These are phyloP conservation scores for Capronia coronata DNA, from an alignment of 2,329 filamentous ascomycete genomes.

Conservation along the genomic window DNA sequence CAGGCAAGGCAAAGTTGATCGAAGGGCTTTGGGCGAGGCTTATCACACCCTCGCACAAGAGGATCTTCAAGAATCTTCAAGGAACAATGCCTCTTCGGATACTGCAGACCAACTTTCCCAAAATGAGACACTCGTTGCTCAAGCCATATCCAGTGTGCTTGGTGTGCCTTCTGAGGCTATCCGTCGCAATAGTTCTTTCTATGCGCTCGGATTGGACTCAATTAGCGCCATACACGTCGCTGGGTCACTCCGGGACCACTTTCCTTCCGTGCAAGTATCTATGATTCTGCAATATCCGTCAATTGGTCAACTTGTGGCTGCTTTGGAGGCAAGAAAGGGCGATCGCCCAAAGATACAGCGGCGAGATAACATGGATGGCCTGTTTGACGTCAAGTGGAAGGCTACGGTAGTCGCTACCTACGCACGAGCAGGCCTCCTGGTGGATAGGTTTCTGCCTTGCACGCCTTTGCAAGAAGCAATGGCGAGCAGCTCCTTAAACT, in stretches of 20 bases:
- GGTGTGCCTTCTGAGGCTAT: constrained; percentile 45
- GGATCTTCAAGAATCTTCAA: constrained; percentile 37
- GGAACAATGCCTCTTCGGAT: constrained; percentile 3
- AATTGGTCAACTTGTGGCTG: constrained; percentile 52
- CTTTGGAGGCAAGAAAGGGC: neutral
- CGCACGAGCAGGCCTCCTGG: constrained; percentile 29
- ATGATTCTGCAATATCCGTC: constrained; percentile 62
- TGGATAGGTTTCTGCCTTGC: constrained; percentile 64
- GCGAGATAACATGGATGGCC: neutral
- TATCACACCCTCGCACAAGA: constrained; percentile 45
- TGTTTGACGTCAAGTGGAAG: constrained; percentile 1
- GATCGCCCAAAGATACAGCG: neutral
- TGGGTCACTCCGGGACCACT: constrained; percentile 47
- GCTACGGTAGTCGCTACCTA: constrained; percentile 5
- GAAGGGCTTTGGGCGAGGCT: constrained; percentile 43
- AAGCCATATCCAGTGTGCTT: constrained; percentile 49
- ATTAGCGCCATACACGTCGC: constrained; percentile 70
- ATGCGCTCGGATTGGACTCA: constrained; percentile 74
- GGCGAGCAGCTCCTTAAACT: constrained; percentile 54
- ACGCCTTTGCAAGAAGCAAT: constrained; percentile 85
- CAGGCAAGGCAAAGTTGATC: constrained; percentile 67
- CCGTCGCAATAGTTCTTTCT: constrained; percentile 63
- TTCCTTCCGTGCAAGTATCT: constrained; percentile 56
- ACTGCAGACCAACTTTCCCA: constrained; percentile 29
- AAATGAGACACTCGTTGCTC: constrained; percentile 52